Conservation (phyloP, 2,329 filamentous ascomycete genomes). For the Coniochaeta hoffmannii region DNA sequence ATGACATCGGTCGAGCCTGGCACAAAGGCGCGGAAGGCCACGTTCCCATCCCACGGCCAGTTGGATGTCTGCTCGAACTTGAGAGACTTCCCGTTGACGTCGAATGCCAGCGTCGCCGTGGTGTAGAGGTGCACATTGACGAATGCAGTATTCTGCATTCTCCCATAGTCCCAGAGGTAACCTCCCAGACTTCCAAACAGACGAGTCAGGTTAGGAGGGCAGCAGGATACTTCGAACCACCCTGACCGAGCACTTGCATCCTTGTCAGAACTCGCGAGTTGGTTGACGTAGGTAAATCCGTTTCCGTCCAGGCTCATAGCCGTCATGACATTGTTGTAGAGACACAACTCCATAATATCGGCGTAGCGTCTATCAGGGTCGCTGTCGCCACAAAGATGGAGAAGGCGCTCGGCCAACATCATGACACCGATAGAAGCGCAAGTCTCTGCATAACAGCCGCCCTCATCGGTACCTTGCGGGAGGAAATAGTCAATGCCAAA, state of each 20-base stretch:
- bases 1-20: constrained; percentile 22
- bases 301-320: constrained; percentile 48
- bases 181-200: constrained; percentile 49
- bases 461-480: constrained; percentile 50
- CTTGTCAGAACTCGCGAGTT: constrained; percentile 44
- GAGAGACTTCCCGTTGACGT: constrained; percentile 24
- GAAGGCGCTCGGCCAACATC: constrained; percentile 50
- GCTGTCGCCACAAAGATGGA: constrained; percentile 29
- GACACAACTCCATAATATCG: constrained; percentile 53
- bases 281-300: constrained; percentile 55
- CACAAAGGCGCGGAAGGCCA: constrained; percentile 35
- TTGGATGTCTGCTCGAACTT: constrained; percentile 40
- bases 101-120: constrained; percentile 34
- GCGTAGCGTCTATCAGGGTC: constrained; percentile 44
- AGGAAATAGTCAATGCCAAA: constrained; percentile 54
- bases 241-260: constrained; percentile 41
- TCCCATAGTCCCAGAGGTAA: constrained; percentile 43
- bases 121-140: constrained; percentile 52
- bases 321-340: constrained; percentile 54
- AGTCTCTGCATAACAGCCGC: constrained; percentile 56
- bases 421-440: constrained; percentile 53
- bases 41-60: constrained; percentile 50
- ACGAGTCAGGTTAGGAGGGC: constrained; percentile 51
- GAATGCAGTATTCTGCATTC: constrained; percentile 19
- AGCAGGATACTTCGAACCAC: constrained; percentile 55